phyloP scores from a whole-genome alignment of 2,329 filamentous ascomycete genomes.

The Trichophyton equinum region DNA sequence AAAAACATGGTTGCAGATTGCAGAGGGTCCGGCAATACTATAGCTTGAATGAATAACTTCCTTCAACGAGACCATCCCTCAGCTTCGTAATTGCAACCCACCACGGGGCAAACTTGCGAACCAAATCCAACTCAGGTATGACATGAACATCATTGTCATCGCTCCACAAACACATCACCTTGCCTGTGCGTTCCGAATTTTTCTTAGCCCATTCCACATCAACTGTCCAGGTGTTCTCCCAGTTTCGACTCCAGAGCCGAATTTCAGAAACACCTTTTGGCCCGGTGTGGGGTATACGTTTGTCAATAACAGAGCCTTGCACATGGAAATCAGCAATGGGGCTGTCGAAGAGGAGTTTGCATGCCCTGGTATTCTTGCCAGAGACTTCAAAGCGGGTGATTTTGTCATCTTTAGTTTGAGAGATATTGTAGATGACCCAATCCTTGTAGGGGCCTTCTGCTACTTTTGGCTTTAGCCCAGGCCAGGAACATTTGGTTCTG shows the following conservation, averaged over 20 bases:
- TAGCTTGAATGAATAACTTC: constrained; percentile 50
- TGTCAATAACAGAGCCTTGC: constrained; percentile 44
- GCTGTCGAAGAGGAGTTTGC: constrained; percentile 58
- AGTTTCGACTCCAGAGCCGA: constrained; percentile 70
- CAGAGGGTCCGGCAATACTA: neutral
- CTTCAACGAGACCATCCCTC: constrained; percentile 68
- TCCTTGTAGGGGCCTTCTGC: constrained; percentile 39
- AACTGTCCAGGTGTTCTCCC: constrained; percentile 64
- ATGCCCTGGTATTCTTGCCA: constrained; percentile 65
- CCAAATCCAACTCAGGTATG: constrained; percentile 76
- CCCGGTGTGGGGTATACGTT: constrained; percentile 52
- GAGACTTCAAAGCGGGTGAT: constrained; percentile 52
- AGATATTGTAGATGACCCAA: constrained; percentile 57
- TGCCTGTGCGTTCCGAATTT: constrained; percentile 43
- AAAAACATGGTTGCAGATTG: neutral
- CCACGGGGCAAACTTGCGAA: constrained; percentile 58
- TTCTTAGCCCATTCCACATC: constrained; percentile 52
- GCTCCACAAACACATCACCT: constrained; percentile 71
- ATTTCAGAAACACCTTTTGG: constrained; percentile 54
- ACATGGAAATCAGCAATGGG: constrained; percentile 55
- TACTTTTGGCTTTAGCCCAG: constrained; percentile 54
- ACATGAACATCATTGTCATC: constrained; percentile 60
- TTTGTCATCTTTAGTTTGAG: constrained; percentile 31
- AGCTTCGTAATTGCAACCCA: constrained; percentile 72
- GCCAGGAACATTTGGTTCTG: constrained; percentile 54